phyloP scores from a whole-genome alignment of 2,329 filamentous ascomycete species.

The Stromatinia cepivora region DNA sequence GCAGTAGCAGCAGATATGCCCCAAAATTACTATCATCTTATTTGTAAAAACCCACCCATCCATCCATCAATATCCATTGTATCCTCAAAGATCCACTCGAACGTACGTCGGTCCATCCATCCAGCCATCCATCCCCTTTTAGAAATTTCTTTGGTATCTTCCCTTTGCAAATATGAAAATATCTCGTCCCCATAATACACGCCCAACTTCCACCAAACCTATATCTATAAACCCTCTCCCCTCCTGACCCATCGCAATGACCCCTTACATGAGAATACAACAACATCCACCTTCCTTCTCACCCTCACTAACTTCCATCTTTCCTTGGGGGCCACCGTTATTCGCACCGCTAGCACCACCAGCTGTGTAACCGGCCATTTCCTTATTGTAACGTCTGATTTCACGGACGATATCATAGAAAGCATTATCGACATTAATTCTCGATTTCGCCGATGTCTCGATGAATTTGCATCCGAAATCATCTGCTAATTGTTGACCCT shows the following conservation, averaged over 20 bases:
- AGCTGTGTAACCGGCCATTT: slow-evolving; percentile 86
- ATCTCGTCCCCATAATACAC: slow-evolving; percentile 12
- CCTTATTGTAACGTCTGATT: slow-evolving; percentile 97
- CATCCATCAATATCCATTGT: slow-evolving; percentile 16
- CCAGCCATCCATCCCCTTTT: neutral
- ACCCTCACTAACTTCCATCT: slow-evolving; percentile 76
- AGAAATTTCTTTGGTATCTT: slow-evolving; percentile 21
- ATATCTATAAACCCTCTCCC: neutral
- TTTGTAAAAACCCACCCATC: slow-evolving; percentile 17
- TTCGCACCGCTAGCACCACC: slow-evolving; percentile 64
- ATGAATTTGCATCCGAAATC: slow-evolving; percentile 97
- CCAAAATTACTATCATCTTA: slow-evolving; percentile 19
- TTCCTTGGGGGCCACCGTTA: slow-evolving; percentile 56
- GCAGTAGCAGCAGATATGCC: neutral
- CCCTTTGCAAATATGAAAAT: slow-evolving; percentile 14
- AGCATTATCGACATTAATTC: slow-evolving; percentile 96
- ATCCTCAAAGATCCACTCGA: slow-evolving; percentile 15
- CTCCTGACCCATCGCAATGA: neutral
- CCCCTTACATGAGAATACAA: slow-evolving; percentile 80
- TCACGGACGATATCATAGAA: slow-evolving; percentile 99
- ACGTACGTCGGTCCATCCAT: neutral
- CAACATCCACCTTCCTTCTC: slow-evolving; percentile 73
- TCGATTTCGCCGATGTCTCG: slow-evolving; percentile 96
- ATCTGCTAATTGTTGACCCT: slow-evolving; percentile 83
- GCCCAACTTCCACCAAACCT: slow-evolving; percentile 15